Evolutionary conservation across 2,329 filamentous ascomycete species (phyloP).

Genomic region (Colletotrichum trifolii): DNA sequence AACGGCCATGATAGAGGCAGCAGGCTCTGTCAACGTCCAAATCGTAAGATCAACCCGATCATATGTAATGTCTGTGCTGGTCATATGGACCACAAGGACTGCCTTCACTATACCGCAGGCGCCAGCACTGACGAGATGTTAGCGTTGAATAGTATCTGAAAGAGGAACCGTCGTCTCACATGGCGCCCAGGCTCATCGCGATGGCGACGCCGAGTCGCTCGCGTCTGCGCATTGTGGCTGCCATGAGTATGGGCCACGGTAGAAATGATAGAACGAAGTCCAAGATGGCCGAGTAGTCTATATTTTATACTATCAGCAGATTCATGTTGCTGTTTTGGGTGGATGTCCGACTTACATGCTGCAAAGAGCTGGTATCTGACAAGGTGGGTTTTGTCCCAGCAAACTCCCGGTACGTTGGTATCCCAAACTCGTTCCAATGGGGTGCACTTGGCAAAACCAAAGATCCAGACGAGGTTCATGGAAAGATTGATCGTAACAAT

Average conservation of each 20-base stretch:
- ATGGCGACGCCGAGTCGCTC: constrained; percentile 48
- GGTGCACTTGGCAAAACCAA: constrained; percentile 47
- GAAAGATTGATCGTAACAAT: constrained; percentile 39
- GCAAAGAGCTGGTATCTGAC: constrained; percentile 46
- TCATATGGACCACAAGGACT: constrained; percentile 46
- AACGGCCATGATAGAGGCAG: constrained; percentile 50
- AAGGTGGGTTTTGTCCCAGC: constrained; percentile 44
- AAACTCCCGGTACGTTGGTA: constrained; percentile 41
- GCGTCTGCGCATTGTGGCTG: constrained; percentile 45
- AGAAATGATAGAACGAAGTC: constrained; percentile 48
- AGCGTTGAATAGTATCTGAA: neutral
- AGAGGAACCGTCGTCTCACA: constrained; percentile 39
- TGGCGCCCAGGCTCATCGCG: constrained; percentile 49
- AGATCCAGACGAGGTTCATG: constrained; percentile 46
- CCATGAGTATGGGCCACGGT: constrained; percentile 49
- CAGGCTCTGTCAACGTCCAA: constrained; percentile 49
- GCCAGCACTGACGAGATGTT: constrained; percentile 40
- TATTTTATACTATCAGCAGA: neutral
- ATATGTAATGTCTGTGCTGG: constrained; percentile 47
- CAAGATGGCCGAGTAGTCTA: constrained; percentile 48
- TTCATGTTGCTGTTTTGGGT: too few species aligned
- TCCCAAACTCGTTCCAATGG: constrained; percentile 44
- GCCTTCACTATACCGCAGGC: constrained; percentile 48
- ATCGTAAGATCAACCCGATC: constrained; percentile 49
- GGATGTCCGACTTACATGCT: constrained; percentile 41